A percentile compares a stretch with the other conserved stretches of the same genome.
Conservation (phyloP, 2,329 filamentous ascomycete species). For the Zymoseptoria tritici region DNA sequence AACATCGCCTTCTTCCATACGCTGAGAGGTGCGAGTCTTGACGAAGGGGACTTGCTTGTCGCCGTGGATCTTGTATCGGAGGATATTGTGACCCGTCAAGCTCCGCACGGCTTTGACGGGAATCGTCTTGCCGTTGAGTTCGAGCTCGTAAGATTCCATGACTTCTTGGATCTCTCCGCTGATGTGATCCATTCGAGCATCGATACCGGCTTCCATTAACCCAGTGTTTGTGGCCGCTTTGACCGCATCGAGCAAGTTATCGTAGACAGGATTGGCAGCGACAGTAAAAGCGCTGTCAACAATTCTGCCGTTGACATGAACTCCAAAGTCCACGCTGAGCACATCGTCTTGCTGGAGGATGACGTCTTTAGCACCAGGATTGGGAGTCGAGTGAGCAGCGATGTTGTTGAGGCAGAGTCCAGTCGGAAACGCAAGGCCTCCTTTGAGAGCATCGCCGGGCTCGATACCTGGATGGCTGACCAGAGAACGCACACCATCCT, state of each 20-base stretch:
- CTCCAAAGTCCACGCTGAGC: slow-evolving; percentile 67
- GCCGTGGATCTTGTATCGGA: slow-evolving; percentile 83
- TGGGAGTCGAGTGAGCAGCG: slow-evolving; percentile 80
- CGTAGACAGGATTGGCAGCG: slow-evolving; percentile 60
- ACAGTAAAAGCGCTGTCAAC: slow-evolving; percentile 66
- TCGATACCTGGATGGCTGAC: slow-evolving; percentile 69
- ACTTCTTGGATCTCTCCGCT: slow-evolving; percentile 78
- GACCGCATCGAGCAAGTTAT: slow-evolving; percentile 58
- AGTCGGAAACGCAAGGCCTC: slow-evolving; percentile 80
- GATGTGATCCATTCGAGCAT: slow-evolving; percentile 80
- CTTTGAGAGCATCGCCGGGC: slow-evolving; percentile 69
- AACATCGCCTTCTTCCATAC: slow-evolving; percentile 96
- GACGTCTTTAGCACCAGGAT: slow-evolving; percentile 79
- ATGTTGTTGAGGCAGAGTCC: slow-evolving; percentile 79
- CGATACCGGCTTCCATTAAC: slow-evolving; percentile 82
- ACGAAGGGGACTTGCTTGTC: slow-evolving; percentile 92
- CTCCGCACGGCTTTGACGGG: slow-evolving; percentile 82
- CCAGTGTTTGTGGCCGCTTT: slow-evolving; percentile 67
- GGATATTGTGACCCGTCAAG: slow-evolving; percentile 82
- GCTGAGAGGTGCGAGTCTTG: slow-evolving; percentile 77
- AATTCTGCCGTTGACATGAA: slow-evolving; percentile 63
- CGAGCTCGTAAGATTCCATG: slow-evolving; percentile 89
- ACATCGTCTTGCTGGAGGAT: slow-evolving; percentile 59
- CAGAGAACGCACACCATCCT: slow-evolving; percentile 69
- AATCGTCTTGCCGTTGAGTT: slow-evolving; percentile 69